Conservation (phyloP, 352 stramenopile species). For the Phytophthora ramorum region DNA sequence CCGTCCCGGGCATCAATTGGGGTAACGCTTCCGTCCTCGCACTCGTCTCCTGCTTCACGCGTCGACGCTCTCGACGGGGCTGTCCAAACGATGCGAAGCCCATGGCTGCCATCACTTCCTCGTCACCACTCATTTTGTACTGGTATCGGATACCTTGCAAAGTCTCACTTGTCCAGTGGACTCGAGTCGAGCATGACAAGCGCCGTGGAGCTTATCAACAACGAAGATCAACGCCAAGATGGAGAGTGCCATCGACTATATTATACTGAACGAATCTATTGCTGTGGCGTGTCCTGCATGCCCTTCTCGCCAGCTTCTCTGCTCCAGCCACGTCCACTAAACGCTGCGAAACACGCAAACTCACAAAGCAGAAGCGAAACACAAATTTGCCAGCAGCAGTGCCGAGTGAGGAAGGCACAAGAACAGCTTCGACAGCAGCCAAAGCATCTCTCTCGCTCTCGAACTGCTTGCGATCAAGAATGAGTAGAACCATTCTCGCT, state of each 20-base stretch:
- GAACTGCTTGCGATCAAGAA: slow-evolving; percentile 18
- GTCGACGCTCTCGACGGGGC: slow-evolving; percentile 9
- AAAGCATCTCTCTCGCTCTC: slow-evolving; percentile 21
- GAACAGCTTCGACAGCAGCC: slow-evolving; percentile 16
- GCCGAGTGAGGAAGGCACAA: slow-evolving; percentile 17
- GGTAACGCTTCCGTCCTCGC: slow-evolving; percentile 10
- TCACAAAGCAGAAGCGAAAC: slow-evolving; percentile 46
- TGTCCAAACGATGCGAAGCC: slow-evolving; percentile 74
- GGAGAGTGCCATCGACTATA: slow-evolving; percentile 45
- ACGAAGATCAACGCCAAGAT: slow-evolving; percentile 1
- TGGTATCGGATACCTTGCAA: neutral
- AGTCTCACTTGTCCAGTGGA: no score
- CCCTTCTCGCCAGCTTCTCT: slow-evolving; percentile 18
- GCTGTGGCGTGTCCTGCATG: slow-evolving; percentile 27
- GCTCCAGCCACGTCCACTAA: slow-evolving; percentile 30
- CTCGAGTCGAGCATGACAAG: no score
- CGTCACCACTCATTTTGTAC: slow-evolving; percentile 41
- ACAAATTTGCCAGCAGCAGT: slow-evolving; percentile 33
- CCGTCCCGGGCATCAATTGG: slow-evolving; percentile 52
- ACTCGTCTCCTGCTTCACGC: neutral
- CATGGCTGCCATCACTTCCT: slow-evolving; percentile 50
- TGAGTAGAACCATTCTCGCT: slow-evolving; percentile 35
- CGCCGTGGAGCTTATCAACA: neutral
- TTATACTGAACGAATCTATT: slow-evolving; percentile 61
- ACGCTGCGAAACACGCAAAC: slow-evolving; percentile 44